These are phyloP conservation scores for Mucor velutinosus DNA, from an alignment of 371 early-diverging fungal species.

Conservation along the genomic window DNA sequence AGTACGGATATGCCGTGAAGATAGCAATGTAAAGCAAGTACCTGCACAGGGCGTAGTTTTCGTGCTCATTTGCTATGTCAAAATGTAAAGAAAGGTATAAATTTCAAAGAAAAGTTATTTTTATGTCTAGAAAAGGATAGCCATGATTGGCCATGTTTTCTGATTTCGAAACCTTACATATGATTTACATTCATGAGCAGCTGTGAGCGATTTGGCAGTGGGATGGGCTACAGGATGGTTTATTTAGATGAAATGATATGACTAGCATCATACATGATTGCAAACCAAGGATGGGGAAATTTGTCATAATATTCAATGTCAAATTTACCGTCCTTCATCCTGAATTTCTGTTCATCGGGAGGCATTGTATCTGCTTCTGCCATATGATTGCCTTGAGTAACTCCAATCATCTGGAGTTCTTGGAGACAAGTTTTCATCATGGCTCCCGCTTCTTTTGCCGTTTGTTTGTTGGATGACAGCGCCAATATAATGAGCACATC, in stretches of 20 bases:
- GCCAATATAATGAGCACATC: constrained; percentile 9
- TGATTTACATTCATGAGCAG: too few relatives aligned
- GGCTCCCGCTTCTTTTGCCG: constrained; percentile 6
- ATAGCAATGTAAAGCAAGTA: background rate
- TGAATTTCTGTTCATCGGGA: background rate
- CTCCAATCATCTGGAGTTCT: background rate
- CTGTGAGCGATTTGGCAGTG: too few relatives aligned
- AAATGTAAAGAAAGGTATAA: too few relatives aligned
- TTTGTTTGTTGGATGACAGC: background rate
- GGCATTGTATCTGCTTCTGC: background rate
- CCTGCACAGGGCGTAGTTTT: constrained; percentile 11
- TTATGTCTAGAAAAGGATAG: too few relatives aligned
- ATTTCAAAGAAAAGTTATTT: too few relatives aligned
- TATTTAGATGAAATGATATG: constrained; percentile 3
- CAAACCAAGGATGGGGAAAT: constrained; percentile 21
- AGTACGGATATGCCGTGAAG: too few relatives aligned
- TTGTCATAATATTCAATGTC: constrained; percentile 7
- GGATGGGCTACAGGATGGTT: background rate
- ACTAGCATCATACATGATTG: constrained; percentile 18
- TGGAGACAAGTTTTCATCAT: constrained; percentile 4
- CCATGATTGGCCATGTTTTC: too few relatives aligned
- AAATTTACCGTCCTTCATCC: background rate
- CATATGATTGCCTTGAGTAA: background rate
- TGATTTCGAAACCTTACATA: too few relatives aligned
- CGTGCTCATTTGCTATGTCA: background rate